These are phyloP conservation scores for Malus sieversii DNA, from an alignment of 306 rosid species.

Conservation along the genomic window DNA sequence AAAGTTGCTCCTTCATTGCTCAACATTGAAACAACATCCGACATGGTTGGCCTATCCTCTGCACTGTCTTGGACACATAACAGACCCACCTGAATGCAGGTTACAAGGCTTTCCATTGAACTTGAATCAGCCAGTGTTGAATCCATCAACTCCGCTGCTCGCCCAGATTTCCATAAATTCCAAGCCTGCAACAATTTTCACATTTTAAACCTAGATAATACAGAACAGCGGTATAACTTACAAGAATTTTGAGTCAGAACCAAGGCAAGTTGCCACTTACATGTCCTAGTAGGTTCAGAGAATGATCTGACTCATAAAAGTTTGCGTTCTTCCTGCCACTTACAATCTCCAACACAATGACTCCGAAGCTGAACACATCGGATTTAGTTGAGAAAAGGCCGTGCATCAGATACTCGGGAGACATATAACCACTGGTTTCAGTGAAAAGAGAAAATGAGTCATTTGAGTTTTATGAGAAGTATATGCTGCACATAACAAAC, in stretches of 20 bases:
- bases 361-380: constrained; percentile 14
- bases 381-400: constrained; percentile 6
- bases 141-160: constrained; percentile 8
- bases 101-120: background rate
- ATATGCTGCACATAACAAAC: background rate
- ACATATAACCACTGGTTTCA: constrained; percentile 10
- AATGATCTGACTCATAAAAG: background rate
- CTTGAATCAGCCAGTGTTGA: background rate
- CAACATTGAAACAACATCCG: constrained; percentile 16
- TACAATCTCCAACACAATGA: constrained; percentile 9
- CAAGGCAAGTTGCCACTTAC: background rate
- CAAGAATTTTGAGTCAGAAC: background rate
- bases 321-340: constrained; percentile 5
- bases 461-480: background rate
- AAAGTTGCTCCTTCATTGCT: constrained; percentile 7
- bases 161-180: constrained; percentile 6
- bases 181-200: constrained; percentile 8
- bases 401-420: constrained; percentile 11
- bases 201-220: background rate
- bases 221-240: background rate
- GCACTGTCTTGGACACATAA: constrained; percentile 13
- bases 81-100: constrained; percentile 14
- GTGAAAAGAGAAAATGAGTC: background rate
- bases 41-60: constrained; percentile 21
- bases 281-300: constrained; percentile 16